Evolutionary conservation across 768 basidiomycete species (phyloP).

Genomic region (button mushroom (Agaricus bisporus)): DNA sequence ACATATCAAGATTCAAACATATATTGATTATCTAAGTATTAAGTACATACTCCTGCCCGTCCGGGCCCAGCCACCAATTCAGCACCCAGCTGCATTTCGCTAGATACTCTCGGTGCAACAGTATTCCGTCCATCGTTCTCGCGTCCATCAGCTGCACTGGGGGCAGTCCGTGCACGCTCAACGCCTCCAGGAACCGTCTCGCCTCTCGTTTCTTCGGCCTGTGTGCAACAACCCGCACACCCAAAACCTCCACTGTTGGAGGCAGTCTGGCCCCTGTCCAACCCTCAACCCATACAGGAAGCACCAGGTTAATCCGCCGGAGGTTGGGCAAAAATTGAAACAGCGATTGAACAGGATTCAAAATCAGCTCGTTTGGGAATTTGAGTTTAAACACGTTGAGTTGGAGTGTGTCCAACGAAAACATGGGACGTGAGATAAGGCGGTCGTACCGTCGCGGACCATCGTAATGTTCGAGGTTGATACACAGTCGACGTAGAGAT

Average conservation of each 20-base stretch:
- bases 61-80: not conserved
- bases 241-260: not conserved
- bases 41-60: not conserved
- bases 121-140: not conserved
- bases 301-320: not conserved
- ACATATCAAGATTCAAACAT: not conserved
- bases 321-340: not conserved
- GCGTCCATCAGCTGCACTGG: constrained; percentile 1
- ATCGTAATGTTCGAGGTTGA: not conserved
- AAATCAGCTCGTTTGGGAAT: not conserved
- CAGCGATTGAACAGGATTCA: not conserved
- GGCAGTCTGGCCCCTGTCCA: constrained; percentile 1
- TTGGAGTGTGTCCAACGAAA: constrained; percentile 10
- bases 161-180: not conserved
- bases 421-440: constrained; percentile 3
- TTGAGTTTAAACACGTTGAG: constrained; percentile 3
- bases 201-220: not conserved
- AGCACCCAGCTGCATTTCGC: not conserved
- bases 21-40: not conserved
- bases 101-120: not conserved
- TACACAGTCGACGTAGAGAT: not conserved
- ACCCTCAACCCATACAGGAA: not conserved
- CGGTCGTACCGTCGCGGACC: not conserved
- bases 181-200: not conserved
- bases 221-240: not conserved